Conservation (phyloP, 306 rosid genomes). For the Acacia acuminata region DNA sequence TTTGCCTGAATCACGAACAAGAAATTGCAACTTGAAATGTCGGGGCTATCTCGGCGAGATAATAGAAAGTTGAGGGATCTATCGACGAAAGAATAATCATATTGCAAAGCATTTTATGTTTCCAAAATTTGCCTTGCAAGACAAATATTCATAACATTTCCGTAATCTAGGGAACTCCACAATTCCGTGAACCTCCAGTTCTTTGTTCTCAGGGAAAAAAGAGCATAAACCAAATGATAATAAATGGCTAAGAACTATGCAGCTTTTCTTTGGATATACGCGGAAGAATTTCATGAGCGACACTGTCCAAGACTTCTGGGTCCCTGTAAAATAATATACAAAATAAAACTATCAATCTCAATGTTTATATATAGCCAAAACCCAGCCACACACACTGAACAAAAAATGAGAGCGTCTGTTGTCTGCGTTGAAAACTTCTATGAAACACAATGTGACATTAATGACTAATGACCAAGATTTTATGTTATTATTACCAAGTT, state of each 20-base stretch:
- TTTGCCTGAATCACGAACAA: neutral
- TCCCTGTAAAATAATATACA: conserved; percentile 55
- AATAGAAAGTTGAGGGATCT: too few species aligned
- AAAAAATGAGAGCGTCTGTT: neutral
- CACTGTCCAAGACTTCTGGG: conserved; percentile 79
- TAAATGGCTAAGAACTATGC: neutral
- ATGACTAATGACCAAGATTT: neutral
- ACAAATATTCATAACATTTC: conserved; percentile 26
- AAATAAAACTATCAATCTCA: conserved; percentile 27
- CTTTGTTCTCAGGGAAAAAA: too few species aligned
- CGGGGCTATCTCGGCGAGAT: conserved; percentile 4
- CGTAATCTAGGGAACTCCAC: conserved; percentile 19
- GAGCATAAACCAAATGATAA: too few species aligned
- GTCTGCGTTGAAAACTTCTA: neutral
- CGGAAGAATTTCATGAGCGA: conserved; percentile 81
- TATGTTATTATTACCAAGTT: neutral
- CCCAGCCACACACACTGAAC: neutral
- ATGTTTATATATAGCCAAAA: neutral
- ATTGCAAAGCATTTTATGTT: conserved; percentile 19
- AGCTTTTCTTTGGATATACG: too few species aligned
- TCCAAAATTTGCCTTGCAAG: conserved; percentile 31
- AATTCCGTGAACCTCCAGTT: conserved; percentile 21
- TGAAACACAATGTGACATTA: neutral
- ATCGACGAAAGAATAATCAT: too few species aligned
- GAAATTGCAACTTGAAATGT: conserved; percentile 4